These are phyloP conservation scores for Davidsoniella australis DNA, from an alignment of 2,329 filamentous ascomycete genomes.

Conservation along the genomic window DNA sequence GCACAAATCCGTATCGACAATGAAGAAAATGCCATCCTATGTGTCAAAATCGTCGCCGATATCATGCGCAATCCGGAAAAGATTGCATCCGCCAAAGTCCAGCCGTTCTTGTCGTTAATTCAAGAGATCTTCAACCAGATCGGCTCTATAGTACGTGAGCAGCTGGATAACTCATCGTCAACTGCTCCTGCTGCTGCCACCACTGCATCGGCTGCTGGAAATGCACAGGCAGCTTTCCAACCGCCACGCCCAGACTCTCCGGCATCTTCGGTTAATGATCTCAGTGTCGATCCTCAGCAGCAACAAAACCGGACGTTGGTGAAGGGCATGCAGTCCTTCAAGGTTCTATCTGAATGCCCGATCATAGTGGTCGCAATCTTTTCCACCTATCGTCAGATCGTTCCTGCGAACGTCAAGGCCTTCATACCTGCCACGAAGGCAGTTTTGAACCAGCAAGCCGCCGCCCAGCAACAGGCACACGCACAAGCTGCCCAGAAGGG, in stretches of 20 bases:
- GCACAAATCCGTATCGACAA: conserved; percentile 79
- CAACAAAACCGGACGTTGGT: conserved; percentile 56
- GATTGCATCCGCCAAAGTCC: conserved; percentile 60
- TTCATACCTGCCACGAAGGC: conserved; percentile 92
- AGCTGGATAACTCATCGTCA: conserved; percentile 62
- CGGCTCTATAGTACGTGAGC: conserved; percentile 86
- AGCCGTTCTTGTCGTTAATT: conserved; percentile 79
- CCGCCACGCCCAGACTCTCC: conserved; percentile 84
- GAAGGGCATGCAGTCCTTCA: conserved; percentile 97
- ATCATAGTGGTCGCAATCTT: conserved; percentile 99
- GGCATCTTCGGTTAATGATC: conserved; percentile 62
- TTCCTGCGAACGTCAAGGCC: conserved; percentile 68
- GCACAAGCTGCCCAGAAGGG: conserved; percentile 62
- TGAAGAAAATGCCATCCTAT: conserved; percentile 95
- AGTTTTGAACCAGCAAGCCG: conserved; percentile 74
- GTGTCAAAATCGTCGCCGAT: conserved; percentile 96
- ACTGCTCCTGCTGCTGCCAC: conserved; percentile 43
- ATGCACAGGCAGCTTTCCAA: conserved; percentile 56
- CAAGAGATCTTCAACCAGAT: conserved; percentile 92
- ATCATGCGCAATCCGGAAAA: conserved; percentile 86
- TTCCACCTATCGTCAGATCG: conserved; percentile 70
- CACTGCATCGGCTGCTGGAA: conserved; percentile 26
- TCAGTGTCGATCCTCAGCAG: conserved; percentile 66
- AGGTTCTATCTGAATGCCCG: conserved; percentile 90
- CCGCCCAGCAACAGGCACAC: conserved; percentile 84